Conservation (phyloP, 2,329 filamentous ascomycete genomes). For the Pleoardoris graminearum region DNA sequence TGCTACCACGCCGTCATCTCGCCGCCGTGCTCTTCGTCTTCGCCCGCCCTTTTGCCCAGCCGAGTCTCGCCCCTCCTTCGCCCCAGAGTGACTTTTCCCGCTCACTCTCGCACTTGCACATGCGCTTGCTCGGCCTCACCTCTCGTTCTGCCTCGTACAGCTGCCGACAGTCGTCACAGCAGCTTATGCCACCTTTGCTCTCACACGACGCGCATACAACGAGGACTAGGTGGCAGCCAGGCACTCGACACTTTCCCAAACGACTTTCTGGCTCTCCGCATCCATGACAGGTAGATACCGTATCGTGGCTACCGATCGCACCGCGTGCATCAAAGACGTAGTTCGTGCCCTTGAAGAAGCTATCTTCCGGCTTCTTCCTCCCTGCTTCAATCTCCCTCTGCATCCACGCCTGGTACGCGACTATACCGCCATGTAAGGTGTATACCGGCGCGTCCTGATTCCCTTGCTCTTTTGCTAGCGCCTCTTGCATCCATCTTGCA, state of each 20-base stretch:
- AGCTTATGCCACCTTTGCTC: slow-evolving; percentile 11
- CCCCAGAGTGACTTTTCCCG: slow-evolving; percentile 25
- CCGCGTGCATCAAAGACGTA: slow-evolving; percentile 32
- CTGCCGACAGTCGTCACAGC: slow-evolving; percentile 22
- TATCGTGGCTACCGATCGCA: slow-evolving; percentile 17
- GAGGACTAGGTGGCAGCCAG: slow-evolving; percentile 26
- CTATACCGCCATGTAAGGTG: slow-evolving; percentile 27
- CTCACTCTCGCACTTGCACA: slow-evolving; percentile 25
- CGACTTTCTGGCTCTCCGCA: slow-evolving; percentile 18
- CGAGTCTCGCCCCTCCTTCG: slow-evolving; percentile 14
- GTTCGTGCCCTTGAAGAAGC: slow-evolving; percentile 29
- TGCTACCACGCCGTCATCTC: no score
- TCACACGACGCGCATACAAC: slow-evolving; percentile 25
- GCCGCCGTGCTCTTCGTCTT: not conserved
- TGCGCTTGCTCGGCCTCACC: not conserved
- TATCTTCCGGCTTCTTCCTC: slow-evolving; percentile 20
- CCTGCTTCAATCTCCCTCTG: slow-evolving; percentile 21
- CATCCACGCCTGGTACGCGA: slow-evolving; percentile 30
- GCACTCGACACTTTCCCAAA: slow-evolving; percentile 21
- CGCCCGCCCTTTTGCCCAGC: not conserved
- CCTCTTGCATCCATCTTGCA: slow-evolving; percentile 32
- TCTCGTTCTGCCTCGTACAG: slow-evolving; percentile 6
- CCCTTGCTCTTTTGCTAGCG: slow-evolving; percentile 7
- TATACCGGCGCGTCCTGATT: slow-evolving; percentile 15
- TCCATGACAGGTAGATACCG: slow-evolving; percentile 23